These are phyloP conservation scores for Podaxis sp. DNA, from an alignment of 768 basidiomycete species.

Conservation along the genomic window DNA sequence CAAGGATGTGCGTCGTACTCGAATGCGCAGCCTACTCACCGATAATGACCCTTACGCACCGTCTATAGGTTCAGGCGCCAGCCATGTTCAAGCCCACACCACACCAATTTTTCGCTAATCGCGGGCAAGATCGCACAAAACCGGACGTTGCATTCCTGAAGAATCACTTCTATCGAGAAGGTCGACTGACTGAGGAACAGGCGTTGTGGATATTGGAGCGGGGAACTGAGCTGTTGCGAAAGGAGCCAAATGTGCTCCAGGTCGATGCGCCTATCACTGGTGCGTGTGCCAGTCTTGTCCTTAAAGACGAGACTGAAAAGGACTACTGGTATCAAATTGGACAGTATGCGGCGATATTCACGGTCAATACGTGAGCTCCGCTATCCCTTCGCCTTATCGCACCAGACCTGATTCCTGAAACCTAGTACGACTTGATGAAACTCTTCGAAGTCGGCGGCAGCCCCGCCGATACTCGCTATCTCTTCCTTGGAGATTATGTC, in stretches of 20 bases:
- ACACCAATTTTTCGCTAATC: constrained; percentile 85
- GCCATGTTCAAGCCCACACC: constrained; percentile 90
- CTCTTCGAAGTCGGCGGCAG: constrained; percentile 92
- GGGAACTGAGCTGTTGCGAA: constrained; percentile 76
- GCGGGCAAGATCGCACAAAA: constrained; percentile 74
- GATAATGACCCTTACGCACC: constrained; percentile 3
- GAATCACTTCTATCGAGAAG: constrained; percentile 98
- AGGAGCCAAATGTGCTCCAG: constrained; percentile 86
- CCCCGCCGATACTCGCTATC: constrained; percentile 89
- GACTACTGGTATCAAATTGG: constrained; percentile 5
- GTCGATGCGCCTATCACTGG: constrained; percentile 99
- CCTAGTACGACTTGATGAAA: constrained; percentile 91
- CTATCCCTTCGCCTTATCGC: constrained; percentile 7
- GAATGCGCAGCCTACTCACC: background rate
- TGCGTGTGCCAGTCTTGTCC: constrained; percentile 29
- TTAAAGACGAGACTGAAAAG: background rate
- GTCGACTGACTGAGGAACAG: constrained; percentile 89
- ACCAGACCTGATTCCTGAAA: constrained; percentile 3
- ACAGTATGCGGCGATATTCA: constrained; percentile 98
- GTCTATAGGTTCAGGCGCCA: constrained; percentile 87
- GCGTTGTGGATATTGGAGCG: constrained; percentile 90
- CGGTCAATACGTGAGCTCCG: constrained; percentile 88
- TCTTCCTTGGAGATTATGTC: constrained; percentile 92
- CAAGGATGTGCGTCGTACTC: constrained; percentile 70
- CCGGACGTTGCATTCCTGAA: constrained; percentile 96